Base-by-base conservation (phyloP, 202 grass and related monocot species). In the Dendrocalamus latiflorus region DNA sequence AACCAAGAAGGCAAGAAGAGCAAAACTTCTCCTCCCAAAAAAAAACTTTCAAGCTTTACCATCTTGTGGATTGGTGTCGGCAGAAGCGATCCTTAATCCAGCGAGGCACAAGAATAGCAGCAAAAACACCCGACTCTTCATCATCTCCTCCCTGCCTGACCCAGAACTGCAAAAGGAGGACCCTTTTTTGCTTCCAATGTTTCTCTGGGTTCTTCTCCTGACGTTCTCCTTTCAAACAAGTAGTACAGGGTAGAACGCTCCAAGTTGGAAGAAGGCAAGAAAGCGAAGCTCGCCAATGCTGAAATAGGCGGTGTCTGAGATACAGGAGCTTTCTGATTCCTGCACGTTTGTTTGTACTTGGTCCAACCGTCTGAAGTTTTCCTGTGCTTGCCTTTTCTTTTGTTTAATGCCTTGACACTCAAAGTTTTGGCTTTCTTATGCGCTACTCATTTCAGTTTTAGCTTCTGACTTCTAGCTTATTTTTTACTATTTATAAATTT, bases 1-100 rank as follows among this genome's bases (percentile, higher is more conserved):
- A n/a, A n/a, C n/a, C n/a, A n/a, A n/a, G n/a, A n/a, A n/a, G n/a
- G n/a, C n/a, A n/a, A n/a, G n/a, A n/a, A n/a, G n/a, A n/a, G n/a
- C n/a, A n/a, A n/a, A n/a, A n/a, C 56, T 26, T 61, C 9, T n/a
- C n/a, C 10, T 6, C n/a, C n/a, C n/a, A n/a, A 16, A 21, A 73
- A 44, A 25, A 15, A 13, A 1, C 10, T 59, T 13, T 11, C 56
- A 21, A 10, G 0, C 62, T 39, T 74, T n/a, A 90, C 88, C 88
- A 83, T 90, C 88, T 77, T 79, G 83, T n/a, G 61, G 68, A 36
- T 86, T 28, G 43, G 79, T 90, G 14, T 67, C 30, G 10, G 79
- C 88, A 13, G 79, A 77, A 17, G 74, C 79, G 59, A 74, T 75
- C 85, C 43, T 86, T 66, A 34, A 37, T n/a, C 11, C 9, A 1